These are phyloP conservation scores for Fraxinus ornus DNA, from an alignment of 305 asterid species.

Conservation along the genomic window DNA sequence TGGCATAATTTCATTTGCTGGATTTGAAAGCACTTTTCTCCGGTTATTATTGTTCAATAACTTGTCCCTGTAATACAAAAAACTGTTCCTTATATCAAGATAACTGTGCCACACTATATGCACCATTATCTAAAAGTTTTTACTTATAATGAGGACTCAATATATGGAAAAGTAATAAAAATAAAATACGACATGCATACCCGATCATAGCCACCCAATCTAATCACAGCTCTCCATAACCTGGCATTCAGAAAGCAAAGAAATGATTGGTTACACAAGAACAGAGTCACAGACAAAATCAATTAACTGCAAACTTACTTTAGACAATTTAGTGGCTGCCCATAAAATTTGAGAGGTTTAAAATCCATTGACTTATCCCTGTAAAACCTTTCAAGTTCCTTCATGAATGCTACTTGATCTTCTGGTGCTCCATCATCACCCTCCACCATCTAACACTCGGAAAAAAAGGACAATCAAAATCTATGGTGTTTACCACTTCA, in stretches of 20 bases:
- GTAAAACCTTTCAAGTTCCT: conserved; percentile 70
- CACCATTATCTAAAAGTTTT: not conserved
- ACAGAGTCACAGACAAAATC: conserved; percentile 16
- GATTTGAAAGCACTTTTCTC: not conserved
- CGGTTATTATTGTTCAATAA: not conserved
- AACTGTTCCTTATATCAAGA: not conserved
- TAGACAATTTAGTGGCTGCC: conserved; percentile 82
- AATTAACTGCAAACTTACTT: conserved; percentile 49
- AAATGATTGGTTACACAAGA: conserved; percentile 18
- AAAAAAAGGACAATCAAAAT: conserved; percentile 15
- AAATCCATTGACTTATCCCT: conserved; percentile 70
- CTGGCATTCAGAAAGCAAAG: conserved; percentile 39
- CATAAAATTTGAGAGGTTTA: conserved; percentile 89
- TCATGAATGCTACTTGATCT: conserved; percentile 79
- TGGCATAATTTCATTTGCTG: not conserved
- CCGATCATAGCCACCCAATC: conserved; percentile 94
- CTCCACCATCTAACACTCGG: conserved; percentile 53
- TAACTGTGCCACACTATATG: not conserved
- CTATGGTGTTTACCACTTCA: conserved; percentile 13
- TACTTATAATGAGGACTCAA: not conserved
- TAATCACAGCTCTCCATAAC: conserved; percentile 84
- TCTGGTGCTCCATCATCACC: conserved; percentile 83
- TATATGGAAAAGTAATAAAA: not conserved
- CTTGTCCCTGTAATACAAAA: not conserved
- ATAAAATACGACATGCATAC: conserved; percentile 40